Evolutionary conservation across 179 eudicot species (phyloP).

Genomic region (Sideroxylon spinosum): DNA sequence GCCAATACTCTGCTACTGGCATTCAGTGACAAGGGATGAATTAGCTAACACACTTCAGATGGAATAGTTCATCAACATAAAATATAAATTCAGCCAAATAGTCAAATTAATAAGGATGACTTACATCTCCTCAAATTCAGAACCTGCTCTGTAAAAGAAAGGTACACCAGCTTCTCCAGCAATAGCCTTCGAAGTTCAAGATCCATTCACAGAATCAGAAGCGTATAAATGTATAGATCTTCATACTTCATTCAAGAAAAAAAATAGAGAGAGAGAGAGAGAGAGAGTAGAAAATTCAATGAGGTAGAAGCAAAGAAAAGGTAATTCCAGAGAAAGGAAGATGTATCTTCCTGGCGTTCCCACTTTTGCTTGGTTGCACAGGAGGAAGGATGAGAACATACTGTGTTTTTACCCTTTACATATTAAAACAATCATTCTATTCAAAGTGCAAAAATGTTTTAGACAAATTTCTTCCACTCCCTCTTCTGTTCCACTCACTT

Average conservation of each 20-base stretch:
- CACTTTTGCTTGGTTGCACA: neutral
- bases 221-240: neutral
- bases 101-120: slow-evolving; percentile 21
- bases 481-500: neutral
- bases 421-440: neutral
- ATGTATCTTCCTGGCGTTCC: neutral
- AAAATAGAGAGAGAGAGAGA: too few species aligned
- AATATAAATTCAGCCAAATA: neutral
- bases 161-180: slow-evolving; percentile 99
- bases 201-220: slow-evolving; percentile 18
- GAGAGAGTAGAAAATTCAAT: too few species aligned
- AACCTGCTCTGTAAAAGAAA: slow-evolving; percentile 95
- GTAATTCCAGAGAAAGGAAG: neutral
- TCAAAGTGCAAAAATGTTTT: neutral
- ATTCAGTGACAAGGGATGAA: neutral
- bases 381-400: neutral
- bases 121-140: slow-evolving; percentile 98
- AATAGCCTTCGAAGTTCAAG: slow-evolving; percentile 64
- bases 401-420: neutral
- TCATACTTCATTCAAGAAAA: neutral
- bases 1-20: neutral
- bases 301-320: neutral
- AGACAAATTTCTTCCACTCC: neutral
- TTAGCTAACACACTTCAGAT: neutral
- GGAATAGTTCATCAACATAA: too few species aligned